phyloP scores from a whole-genome alignment of 202 grass and related monocot species.

The Schoenoplectus tabernaemontani region DNA sequence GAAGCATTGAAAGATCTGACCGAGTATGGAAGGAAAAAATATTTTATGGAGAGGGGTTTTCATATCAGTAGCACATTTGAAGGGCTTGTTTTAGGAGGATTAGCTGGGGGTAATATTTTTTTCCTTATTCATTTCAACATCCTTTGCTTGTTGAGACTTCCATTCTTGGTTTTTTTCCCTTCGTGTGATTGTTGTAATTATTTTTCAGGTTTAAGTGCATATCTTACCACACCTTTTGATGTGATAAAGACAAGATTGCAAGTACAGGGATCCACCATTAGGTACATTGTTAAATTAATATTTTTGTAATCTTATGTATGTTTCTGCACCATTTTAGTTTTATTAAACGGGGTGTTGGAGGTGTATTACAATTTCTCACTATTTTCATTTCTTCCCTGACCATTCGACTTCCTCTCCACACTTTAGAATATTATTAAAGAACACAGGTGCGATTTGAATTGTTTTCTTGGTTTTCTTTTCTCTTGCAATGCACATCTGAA shows the following conservation, averaged over 20 bases:
- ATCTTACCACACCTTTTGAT: conserved; percentile 92
- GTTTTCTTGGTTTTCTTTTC: no score
- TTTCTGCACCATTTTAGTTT: not conserved
- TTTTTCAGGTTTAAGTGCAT: conserved; percentile 81
- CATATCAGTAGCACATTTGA: conserved; percentile 65
- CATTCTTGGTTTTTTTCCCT: not conserved
- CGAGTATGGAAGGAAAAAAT: conserved; percentile 48
- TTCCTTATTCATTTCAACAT: not conserved
- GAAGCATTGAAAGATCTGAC: conserved; percentile 71
- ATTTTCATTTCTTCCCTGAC: not conserved
- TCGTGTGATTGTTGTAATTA: conserved; percentile 14
- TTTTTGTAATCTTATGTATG: not conserved
- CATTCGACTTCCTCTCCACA: not conserved
- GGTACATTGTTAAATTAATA: conserved; percentile 31
- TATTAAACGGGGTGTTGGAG: not conserved
- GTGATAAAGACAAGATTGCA: conserved; percentile 96
- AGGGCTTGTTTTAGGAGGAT: conserved; percentile 80
- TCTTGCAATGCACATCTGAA: no score
- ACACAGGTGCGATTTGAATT: no score
- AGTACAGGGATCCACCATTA: conserved; percentile 82
- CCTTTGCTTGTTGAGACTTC: conserved; percentile 4
- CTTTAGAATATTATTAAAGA: no score
- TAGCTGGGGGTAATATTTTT: conserved; percentile 64
- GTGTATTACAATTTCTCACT: not conserved
- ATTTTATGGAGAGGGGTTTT: conserved; percentile 48